Evolutionary conservation across 306 rosid species (phyloP).

Genomic region (Crataegus laevigata): DNA sequence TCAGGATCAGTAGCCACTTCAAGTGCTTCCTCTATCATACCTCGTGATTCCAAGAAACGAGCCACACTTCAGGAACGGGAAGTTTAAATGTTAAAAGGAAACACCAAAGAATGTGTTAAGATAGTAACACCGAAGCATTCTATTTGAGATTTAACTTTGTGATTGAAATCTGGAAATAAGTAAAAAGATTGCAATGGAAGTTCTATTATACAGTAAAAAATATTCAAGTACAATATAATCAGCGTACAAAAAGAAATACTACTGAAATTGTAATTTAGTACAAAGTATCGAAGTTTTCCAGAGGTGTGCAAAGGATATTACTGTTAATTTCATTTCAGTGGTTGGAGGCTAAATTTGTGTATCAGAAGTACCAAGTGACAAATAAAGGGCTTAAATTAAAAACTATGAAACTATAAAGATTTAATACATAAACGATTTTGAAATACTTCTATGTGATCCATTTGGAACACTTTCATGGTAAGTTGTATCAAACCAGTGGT

Average conservation of each 20-base stretch:
- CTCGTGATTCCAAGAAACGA: constrained; percentile 96
- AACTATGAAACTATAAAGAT: background rate
- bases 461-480: background rate
- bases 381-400: background rate
- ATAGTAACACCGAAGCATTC: background rate
- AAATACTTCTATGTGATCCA: background rate
- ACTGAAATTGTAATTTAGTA: background rate
- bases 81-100: background rate
- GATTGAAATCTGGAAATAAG: background rate
- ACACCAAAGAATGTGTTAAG: background rate
- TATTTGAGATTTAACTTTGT: background rate
- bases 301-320: background rate
- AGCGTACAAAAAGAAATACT: background rate
- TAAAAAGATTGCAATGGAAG: background rate
- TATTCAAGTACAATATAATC: background rate
- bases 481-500: background rate
- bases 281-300: background rate
- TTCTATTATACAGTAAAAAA: background rate
- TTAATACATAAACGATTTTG: background rate
- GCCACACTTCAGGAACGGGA: constrained; percentile 59
- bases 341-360: background rate
- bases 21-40: constrained; percentile 97
- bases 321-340: background rate
- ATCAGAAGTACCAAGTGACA: background rate
- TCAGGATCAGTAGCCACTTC: constrained; percentile 97